These are phyloP conservation scores for Galerina sulciceps DNA, from an alignment of 768 basidiomycete genomes.

Conservation along the genomic window DNA sequence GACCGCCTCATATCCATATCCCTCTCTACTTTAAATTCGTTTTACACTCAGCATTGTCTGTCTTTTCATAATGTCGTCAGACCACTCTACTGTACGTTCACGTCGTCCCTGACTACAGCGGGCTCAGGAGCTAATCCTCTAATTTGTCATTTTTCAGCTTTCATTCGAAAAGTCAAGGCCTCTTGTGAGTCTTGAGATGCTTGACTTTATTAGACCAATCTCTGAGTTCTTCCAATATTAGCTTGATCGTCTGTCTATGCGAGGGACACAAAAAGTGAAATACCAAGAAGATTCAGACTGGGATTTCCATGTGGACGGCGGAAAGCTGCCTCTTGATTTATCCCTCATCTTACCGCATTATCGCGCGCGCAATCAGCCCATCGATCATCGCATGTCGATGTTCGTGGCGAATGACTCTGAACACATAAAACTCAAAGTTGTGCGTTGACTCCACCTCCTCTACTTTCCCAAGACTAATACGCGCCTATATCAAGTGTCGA, in stretches of 20 bases:
- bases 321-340: constrained; percentile 58
- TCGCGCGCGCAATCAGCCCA: constrained; percentile 73
- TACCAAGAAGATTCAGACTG: constrained; percentile 63
- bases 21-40: constrained; percentile 8
- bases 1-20: constrained; percentile 7
- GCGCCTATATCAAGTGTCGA: constrained; percentile 50
- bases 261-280: constrained; percentile 66
- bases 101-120: background rate
- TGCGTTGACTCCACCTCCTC: constrained; percentile 40
- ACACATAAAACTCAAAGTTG: constrained; percentile 73
- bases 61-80: constrained; percentile 35
- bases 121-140: constrained; percentile 6
- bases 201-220: background rate
- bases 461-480: constrained; percentile 20
- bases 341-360: constrained; percentile 79
- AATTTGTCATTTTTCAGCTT: constrained; percentile 15
- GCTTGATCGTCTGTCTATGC: constrained; percentile 28
- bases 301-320: constrained; percentile 67
- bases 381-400: constrained; percentile 75
- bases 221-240: constrained; percentile 5
- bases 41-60: constrained; percentile 9
- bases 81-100: constrained; percentile 41
- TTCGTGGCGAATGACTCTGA: constrained; percentile 55
- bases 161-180: constrained; percentile 27
- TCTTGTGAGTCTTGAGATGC: constrained; percentile 20